Evolutionary conservation across 371 early-diverging fungal genomes (phyloP).

Genomic region (Vairimorpha ceranae): DNA sequence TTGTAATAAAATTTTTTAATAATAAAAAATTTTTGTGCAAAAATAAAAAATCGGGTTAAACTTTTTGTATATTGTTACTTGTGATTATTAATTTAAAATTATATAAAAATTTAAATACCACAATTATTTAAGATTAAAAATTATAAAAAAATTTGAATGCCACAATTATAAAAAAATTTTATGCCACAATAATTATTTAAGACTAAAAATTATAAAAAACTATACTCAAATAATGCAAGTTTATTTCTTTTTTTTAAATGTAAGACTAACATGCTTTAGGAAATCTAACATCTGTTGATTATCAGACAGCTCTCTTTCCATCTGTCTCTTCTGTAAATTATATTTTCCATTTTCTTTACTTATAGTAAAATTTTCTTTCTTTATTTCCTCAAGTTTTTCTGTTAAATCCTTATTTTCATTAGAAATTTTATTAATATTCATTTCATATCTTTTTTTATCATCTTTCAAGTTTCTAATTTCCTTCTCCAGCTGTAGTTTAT

Average conservation of each 20-base stretch:
- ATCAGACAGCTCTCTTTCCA: constrained; percentile 26
- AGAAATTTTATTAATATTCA: background rate
- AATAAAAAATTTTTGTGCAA: no score
- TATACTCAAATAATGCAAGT: no score
- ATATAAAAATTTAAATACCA: no score
- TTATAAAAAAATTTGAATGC: no score
- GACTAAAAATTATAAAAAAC: no score
- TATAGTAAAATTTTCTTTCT: background rate
- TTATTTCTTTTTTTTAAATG: constrained; percentile 10
- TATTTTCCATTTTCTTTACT: background rate
- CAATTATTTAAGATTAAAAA: no score
- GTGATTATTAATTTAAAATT: no score
- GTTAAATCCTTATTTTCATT: constrained; percentile 2
- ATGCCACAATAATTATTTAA: no score
- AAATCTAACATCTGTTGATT: constrained; percentile 20
- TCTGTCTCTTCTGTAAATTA: background rate
- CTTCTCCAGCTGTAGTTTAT: background rate
- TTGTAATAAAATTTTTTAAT: no score
- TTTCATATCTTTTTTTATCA: constrained; percentile 6
- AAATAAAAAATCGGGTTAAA: no score
- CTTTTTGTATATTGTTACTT: no score
- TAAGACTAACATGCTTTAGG: constrained; percentile 5
- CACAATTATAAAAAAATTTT: no score
- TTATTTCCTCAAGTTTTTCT: constrained; percentile 5
- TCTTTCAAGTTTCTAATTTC: constrained; percentile 5